phyloP scores from a whole-genome alignment of 1,139 yeast species.

The Taiozyma sp. region DNA sequence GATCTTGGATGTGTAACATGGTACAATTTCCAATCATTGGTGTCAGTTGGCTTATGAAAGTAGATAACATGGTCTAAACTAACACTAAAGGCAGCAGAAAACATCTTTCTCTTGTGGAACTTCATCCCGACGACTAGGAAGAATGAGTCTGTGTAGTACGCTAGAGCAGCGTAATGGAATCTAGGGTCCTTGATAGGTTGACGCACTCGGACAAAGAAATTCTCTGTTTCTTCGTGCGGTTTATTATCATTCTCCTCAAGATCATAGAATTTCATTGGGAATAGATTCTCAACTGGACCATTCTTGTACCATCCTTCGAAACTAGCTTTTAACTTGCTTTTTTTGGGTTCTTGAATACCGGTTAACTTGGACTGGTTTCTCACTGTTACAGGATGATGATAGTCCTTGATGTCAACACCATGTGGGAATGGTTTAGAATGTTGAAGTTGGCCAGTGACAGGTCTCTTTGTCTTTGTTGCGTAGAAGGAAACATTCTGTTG shows the following conservation, averaged over 20 bases:
- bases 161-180: constrained; percentile 53
- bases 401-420: constrained; percentile 5
- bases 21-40: constrained; percentile 49
- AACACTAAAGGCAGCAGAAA: constrained; percentile 43
- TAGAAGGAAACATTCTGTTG: constrained; percentile 45
- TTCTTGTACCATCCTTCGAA: constrained; percentile 8
- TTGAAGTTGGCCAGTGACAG: constrained; percentile 9
- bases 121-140: constrained; percentile 45
- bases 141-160: constrained; percentile 57
- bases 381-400: constrained; percentile 2
- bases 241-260: constrained; percentile 13
- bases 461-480: constrained; percentile 6
- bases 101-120: constrained; percentile 35
- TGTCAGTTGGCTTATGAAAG: constrained; percentile 53
- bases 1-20: constrained; percentile 47
- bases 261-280: constrained; percentile 37
- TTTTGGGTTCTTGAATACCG: neutral
- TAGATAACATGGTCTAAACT: constrained; percentile 66
- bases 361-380: neutral
- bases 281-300: constrained; percentile 37
- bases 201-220: constrained; percentile 33
- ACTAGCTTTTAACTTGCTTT: neutral
- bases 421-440: constrained; percentile 15
- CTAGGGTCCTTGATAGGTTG: constrained; percentile 31
- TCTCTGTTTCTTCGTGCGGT: constrained; percentile 35